Evolutionary conservation across 164 flowering plant genomes (phyloP).

Genomic region (Chimonanthus praecox): DNA sequence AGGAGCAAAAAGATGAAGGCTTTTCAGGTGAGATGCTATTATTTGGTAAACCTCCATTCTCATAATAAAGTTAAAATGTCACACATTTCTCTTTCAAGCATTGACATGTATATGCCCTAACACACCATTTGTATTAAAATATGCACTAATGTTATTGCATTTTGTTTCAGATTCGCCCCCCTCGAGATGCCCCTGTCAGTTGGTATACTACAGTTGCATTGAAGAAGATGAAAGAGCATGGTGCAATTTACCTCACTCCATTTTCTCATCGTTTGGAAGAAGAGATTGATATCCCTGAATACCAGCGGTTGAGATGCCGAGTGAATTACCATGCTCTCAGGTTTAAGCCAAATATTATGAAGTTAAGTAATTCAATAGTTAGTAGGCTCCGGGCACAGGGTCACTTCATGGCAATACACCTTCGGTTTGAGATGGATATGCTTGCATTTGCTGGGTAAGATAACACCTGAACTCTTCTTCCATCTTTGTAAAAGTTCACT

Average conservation of each 20-base stretch:
- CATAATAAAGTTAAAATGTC: too few relatives aligned
- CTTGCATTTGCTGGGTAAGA: slow-evolving; percentile 98
- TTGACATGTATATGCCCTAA: background rate
- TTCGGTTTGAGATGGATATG: slow-evolving; percentile 99
- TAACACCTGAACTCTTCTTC: slow-evolving; percentile 4
- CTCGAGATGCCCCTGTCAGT: slow-evolving; percentile 89
- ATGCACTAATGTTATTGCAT: background rate
- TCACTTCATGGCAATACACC: slow-evolving; percentile 97
- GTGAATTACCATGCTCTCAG: slow-evolving; percentile 93
- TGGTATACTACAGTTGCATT: slow-evolving; percentile 85
- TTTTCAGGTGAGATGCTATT: slow-evolving; percentile 47
- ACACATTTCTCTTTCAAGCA: background rate
- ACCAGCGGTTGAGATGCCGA: slow-evolving; percentile 91
- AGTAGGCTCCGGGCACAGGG: slow-evolving; percentile 82
- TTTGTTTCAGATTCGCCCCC: slow-evolving; percentile 65
- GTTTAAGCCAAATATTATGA: slow-evolving; percentile 88
- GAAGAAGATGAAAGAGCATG: slow-evolving; percentile 87
- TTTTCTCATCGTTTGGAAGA: slow-evolving; percentile 96
- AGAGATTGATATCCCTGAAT: slow-evolving; percentile 93
- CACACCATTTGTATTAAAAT: too few relatives aligned
- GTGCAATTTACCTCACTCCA: slow-evolving; percentile 94
- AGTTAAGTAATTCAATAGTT: slow-evolving; percentile 71
- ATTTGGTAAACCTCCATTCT: background rate
- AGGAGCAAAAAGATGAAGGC: slow-evolving; percentile 58
- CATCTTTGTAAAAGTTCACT: slow-evolving; percentile 1